Evolutionary conservation across 2,329 filamentous ascomycete species (phyloP).

Genomic region (Trichoderma guizhouense): DNA sequence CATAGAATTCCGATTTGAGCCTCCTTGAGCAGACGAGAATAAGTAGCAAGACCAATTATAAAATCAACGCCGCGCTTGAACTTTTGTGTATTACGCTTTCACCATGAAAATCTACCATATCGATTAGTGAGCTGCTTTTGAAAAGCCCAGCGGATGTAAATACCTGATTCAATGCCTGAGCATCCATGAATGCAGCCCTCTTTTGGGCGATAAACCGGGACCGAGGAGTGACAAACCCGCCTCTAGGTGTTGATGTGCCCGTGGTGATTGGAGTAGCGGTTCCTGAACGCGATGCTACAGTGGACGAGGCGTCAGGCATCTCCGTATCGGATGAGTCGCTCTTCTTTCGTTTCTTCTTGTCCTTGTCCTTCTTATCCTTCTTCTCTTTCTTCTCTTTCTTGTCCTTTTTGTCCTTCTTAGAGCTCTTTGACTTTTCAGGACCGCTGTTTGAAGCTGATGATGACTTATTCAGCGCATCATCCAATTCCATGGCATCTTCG

Average conservation of each 20-base stretch:
- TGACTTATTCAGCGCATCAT: conserved; percentile 3
- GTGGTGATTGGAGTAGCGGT: conserved; percentile 40
- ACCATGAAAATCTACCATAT: conserved; percentile 63
- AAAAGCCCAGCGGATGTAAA: not conserved
- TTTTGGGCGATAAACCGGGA: conserved; percentile 87
- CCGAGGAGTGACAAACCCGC: conserved; percentile 63
- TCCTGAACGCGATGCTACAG: conserved; percentile 29
- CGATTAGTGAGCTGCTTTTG: conserved; percentile 15
- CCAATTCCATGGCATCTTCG: not conserved
- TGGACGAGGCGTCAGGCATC: conserved; percentile 20
- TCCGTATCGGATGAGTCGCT: conserved; percentile 28
- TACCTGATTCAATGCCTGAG: conserved; percentile 82
- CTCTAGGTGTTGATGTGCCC: conserved; percentile 50
- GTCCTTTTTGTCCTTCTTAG: conserved; percentile 41
- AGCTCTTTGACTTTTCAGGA: conserved; percentile 22
- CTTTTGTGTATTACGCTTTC: conserved; percentile 39
- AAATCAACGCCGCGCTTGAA: conserved; percentile 7
- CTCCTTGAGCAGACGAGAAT: not conserved
- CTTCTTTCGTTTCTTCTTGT: conserved; percentile 49
- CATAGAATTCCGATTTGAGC: not conserved
- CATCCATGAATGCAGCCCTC: conserved; percentile 75
- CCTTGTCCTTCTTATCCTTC: conserved; percentile 45
- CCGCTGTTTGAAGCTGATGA: conserved; percentile 25
- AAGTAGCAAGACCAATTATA: not conserved
- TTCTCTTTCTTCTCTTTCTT: conserved; percentile 42